Evolutionary conservation across 116 monocot species (phyloP).

Genomic region (Cymodocea nodosa): DNA sequence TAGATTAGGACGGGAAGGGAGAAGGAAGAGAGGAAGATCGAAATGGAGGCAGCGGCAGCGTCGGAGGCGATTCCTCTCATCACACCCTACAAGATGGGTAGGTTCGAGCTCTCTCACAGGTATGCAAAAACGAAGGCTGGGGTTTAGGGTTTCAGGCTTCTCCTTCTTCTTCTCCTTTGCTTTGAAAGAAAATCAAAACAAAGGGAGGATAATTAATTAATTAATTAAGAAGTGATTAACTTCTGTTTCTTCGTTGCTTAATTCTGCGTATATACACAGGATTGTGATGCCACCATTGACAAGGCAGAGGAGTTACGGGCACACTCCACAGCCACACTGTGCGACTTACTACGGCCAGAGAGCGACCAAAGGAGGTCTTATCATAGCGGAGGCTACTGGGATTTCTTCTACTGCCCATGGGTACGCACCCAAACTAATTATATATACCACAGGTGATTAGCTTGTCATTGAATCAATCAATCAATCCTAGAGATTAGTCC

Average conservation of each 20-base stretch:
- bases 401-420: conserved; percentile 39
- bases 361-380: conserved; percentile 23
- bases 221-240: background rate
- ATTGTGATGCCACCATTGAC: conserved; percentile 39
- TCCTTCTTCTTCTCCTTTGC: background rate
- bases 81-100: conserved; percentile 22
- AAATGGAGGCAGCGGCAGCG: background rate
- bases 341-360: conserved; percentile 40
- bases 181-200: background rate
- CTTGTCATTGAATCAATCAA: too few species aligned
- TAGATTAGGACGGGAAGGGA: background rate
- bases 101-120: conserved; percentile 23
- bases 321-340: conserved; percentile 36
- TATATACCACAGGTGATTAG: too few species aligned
- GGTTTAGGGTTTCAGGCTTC: background rate
- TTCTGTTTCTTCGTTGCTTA: background rate
- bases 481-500: too few species aligned
- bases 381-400: conserved; percentile 37
- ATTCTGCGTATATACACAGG: conserved; percentile 9
- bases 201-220: background rate
- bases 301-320: conserved; percentile 34
- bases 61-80: conserved; percentile 3
- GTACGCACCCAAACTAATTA: background rate
- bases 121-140: background rate
- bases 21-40: background rate